A percentile compares a stretch with the other conserved stretches of the same genome.
phyloP scores from a whole-genome alignment of 805 yeast species.

The Kuraishia ogatae region DNA sequence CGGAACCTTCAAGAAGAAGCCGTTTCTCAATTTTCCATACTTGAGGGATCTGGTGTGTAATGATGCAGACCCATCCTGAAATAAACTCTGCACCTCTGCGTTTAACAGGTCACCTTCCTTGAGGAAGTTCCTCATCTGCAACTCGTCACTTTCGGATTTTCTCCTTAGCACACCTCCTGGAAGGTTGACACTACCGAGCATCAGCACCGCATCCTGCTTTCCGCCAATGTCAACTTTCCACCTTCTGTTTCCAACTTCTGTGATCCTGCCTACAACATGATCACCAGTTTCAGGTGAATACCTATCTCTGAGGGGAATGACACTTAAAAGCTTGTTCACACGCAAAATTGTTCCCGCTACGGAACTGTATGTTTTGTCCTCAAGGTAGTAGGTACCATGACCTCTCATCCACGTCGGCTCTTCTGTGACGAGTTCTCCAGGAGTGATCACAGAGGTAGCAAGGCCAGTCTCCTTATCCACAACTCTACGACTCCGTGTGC shows the following conservation, averaged over 20 bases:
- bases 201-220: constrained; percentile 83
- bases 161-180: constrained; percentile 97
- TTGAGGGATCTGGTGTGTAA: constrained; percentile 91
- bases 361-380: constrained; percentile 73
- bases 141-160: constrained; percentile 90
- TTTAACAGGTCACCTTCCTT: constrained; percentile 95
- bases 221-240: constrained; percentile 98
- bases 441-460: constrained; percentile 59
- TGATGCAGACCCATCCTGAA: constrained; percentile 85
- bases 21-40: constrained; percentile 92
- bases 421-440: constrained; percentile 93
- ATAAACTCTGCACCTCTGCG: constrained; percentile 91
- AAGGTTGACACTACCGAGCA: constrained; percentile 91
- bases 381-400: constrained; percentile 84
- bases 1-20: constrained; percentile 75
- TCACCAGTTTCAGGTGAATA: constrained; percentile 95
- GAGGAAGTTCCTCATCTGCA: constrained; percentile 88
- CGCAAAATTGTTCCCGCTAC: constrained; percentile 87
- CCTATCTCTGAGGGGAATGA: constrained; percentile 76
- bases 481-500: background rate
- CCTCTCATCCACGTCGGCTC: constrained; percentile 98
- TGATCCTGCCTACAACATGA: constrained; percentile 87
- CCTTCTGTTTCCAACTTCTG: constrained; percentile 87
- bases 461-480: constrained; percentile 12
- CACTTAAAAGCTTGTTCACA: constrained; percentile 82